These are phyloP conservation scores for Physcomitrium patens DNA, from an alignment of 225 moss, liverwort and hornwort species.

Conservation along the genomic window DNA sequence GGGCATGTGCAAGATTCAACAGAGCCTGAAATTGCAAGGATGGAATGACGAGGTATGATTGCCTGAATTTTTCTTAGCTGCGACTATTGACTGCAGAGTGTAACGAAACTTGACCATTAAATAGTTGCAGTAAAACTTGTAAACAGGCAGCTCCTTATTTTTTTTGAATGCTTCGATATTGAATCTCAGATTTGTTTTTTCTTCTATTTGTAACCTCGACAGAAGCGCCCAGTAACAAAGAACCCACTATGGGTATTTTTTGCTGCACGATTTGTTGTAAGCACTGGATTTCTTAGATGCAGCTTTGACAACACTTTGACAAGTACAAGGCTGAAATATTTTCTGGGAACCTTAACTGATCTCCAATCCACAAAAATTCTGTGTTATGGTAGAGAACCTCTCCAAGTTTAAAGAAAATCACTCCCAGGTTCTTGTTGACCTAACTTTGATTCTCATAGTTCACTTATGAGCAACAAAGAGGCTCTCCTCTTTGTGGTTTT, in stretches of 20 bases:
- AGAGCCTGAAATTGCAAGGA: slow-evolving; percentile 76
- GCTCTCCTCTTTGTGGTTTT: too few species aligned
- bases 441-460: neutral
- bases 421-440: slow-evolving; percentile 50
- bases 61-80: neutral
- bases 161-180: neutral
- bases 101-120: neutral
- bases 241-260: slow-evolving; percentile 11
- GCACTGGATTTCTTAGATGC: slow-evolving; percentile 70
- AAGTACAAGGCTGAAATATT: slow-evolving; percentile 80
- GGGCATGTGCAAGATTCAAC: slow-evolving; percentile 72
- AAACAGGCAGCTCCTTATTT: neutral
- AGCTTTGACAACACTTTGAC: slow-evolving; percentile 66
- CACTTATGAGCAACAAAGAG: too few species aligned
- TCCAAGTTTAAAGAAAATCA: slow-evolving; percentile 80
- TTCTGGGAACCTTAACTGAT: slow-evolving; percentile 75
- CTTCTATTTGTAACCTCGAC: neutral
- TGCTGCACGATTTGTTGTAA: slow-evolving; percentile 65
- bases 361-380: slow-evolving; percentile 77
- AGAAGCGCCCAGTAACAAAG: neutral
- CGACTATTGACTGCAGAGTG: too few species aligned
- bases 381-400: slow-evolving; percentile 79
- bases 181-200: neutral
- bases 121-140: neutral
- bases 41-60: slow-evolving; percentile 78